These are phyloP conservation scores for Eleusine indica DNA, from an alignment of 176 grass and related monocot species.

Conservation along the genomic window DNA sequence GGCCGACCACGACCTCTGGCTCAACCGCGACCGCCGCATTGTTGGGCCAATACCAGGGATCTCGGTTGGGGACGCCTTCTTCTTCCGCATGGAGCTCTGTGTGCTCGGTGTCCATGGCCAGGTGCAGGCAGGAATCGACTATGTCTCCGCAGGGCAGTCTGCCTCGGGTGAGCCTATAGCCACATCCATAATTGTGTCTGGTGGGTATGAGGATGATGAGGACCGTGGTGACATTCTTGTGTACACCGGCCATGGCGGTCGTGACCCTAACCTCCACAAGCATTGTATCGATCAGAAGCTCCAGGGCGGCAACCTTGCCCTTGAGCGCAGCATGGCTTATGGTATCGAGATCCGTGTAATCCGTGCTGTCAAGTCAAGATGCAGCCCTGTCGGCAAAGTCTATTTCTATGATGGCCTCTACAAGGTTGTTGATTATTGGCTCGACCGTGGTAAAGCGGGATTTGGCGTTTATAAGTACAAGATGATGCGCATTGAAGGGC, in stretches of 20 bases:
- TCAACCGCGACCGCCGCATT: constrained; percentile 90
- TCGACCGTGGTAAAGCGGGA: constrained; percentile 81
- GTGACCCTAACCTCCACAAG: constrained; percentile 69
- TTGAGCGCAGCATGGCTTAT: constrained; percentile 94
- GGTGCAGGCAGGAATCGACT: constrained; percentile 93
- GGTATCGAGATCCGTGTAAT: constrained; percentile 94
- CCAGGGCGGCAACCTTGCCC: constrained; percentile 85
- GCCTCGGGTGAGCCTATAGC: constrained; percentile 86
- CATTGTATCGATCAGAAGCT: constrained; percentile 85
- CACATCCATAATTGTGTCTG: constrained; percentile 92
- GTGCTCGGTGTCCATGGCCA: constrained; percentile 94
- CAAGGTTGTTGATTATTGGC: constrained; percentile 87
- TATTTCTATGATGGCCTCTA: constrained; percentile 98
- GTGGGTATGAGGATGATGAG: constrained; percentile 97
- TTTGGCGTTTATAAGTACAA: constrained; percentile 94
- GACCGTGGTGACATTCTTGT: constrained; percentile 82
- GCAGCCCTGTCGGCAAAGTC: constrained; percentile 61
- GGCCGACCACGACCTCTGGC: constrained; percentile 80
- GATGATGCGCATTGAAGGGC: constrained; percentile 82
- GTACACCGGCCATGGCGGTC: constrained; percentile 94
- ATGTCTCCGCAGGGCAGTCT: constrained; percentile 54
- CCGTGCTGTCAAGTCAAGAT: constrained; percentile 62
- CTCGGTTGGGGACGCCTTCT: constrained; percentile 83
- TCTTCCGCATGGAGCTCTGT: constrained; percentile 88
- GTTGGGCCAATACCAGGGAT: constrained; percentile 86